Base-by-base conservation (phyloP, 2,329 filamentous ascomycete genomes). In the Fusarium devonianum region DNA sequence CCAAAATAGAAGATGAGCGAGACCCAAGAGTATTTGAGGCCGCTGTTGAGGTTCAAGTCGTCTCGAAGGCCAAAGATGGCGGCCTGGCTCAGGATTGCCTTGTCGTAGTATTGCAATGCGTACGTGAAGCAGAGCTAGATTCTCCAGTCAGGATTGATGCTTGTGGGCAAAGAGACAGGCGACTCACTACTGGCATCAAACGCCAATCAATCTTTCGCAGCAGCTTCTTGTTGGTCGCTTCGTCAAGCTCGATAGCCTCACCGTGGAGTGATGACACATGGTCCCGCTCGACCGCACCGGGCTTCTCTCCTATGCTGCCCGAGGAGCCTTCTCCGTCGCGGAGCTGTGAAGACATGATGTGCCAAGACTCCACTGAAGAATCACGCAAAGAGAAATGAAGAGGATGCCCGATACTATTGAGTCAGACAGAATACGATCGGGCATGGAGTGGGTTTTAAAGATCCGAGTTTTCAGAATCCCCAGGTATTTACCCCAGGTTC, bases 1-100 rank as follows among this genome's bases (percentile, higher is more conserved):
- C 69, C 68, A 37, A 69, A 68, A 30, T 70, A 71, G 37, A 71
- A 70, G 30, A 70, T 66, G 39, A 69, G 63, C n/a, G 65, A 66
- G 7, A 62, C 62, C 58, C 66, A 67, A 8, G 66, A 67, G 38
- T 67, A 69, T 39, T 64, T 63, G 16, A 69, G 56, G 21, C 64
- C 56, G 7, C 47, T 67, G 12, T 63, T 50, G 2, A 67, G 66
- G 7, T 55, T 38, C 7, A 69, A 62, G 44, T 71, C 66, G 1
- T 58, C 49, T 17, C 63, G 58, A 17, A 70, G 60, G 13, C 67
- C 67, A 32, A 69, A 70, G 22, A 70, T 63, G 18, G 66, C 65
- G 14, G 68, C 67, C 28, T 68, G 66, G 11, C 67, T 55, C 26
- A 57, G 53, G n/a, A 53, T 57, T 9, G 56, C 53, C 17, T 60